A percentile compares a stretch with the other conserved stretches of the same genome.
Evolutionary conservation across 2,329 filamentous ascomycete genomes (phyloP).

Genomic region (Alternaria brassicae): DNA sequence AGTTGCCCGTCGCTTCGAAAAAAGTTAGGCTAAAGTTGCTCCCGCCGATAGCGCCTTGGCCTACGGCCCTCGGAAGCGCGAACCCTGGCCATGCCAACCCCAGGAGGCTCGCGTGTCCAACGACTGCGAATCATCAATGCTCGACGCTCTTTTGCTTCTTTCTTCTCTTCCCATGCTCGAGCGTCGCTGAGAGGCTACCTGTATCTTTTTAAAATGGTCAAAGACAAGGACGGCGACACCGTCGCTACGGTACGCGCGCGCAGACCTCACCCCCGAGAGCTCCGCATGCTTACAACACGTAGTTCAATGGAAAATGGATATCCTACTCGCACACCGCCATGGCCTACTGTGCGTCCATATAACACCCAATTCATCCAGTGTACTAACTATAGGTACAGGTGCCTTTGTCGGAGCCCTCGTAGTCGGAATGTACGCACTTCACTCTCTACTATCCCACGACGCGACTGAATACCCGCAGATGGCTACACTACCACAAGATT

Average conservation of each 20-base stretch:
- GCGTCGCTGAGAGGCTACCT: conserved; percentile 9
- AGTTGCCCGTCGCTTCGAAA: conserved; percentile 23
- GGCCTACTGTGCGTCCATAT: conserved; percentile 70
- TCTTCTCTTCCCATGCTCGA: conserved; percentile 28
- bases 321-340: conserved; percentile 84
- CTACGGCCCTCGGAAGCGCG: conserved; percentile 26
- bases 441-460: conserved; percentile 13
- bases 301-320: conserved; percentile 88
- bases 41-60: conserved; percentile 33
- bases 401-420: conserved; percentile 88
- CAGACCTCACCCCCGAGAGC: conserved; percentile 31
- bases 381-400: conserved; percentile 55
- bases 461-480: conserved; percentile 52
- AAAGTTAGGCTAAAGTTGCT: conserved; percentile 26
- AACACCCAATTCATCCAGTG: not conserved
- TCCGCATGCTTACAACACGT: conserved; percentile 40
- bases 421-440: conserved; percentile 65
- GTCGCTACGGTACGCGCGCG: conserved; percentile 61
- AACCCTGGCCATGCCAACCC: conserved; percentile 33
- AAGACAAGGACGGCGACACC: conserved; percentile 68
- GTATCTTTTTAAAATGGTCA: conserved; percentile 58
- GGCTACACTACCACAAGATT: conserved; percentile 94
- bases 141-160: conserved; percentile 40
- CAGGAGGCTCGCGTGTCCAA: conserved; percentile 37
- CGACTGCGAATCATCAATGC: conserved; percentile 22